Conservation (phyloP, 495 filamentous ascomycete genomes). For the Podospora pseudopauciseta region DNA sequence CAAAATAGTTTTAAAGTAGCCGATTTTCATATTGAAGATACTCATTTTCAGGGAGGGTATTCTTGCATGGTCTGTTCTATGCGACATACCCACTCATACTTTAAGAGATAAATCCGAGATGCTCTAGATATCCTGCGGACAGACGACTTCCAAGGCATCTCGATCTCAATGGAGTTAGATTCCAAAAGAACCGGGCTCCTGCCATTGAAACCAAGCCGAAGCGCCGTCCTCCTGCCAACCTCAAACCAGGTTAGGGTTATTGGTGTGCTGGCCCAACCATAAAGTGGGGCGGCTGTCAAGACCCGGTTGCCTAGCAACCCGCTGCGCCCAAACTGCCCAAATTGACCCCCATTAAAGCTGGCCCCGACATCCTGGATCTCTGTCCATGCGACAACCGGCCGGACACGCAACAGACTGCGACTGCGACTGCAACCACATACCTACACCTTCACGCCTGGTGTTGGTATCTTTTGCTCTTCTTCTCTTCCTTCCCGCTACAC, state of each 20-base stretch:
- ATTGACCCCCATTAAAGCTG: not conserved
- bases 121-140: no score
- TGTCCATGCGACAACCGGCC: not conserved
- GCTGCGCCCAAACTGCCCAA: not conserved
- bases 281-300: not conserved
- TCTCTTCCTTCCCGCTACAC: not conserved
- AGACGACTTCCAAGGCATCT: not conserved
- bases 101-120: no score
- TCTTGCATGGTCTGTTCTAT: no score
- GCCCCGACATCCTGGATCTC: not conserved
- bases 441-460: not conserved
- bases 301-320: not conserved
- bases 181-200: not conserved
- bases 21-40: not conserved
- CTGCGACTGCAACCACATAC: not conserved
- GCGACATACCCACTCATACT: no score
- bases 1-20: no score
- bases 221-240: not conserved
- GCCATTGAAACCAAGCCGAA: not conserved
- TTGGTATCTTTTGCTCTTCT: not conserved
- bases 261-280: not conserved
- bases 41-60: no score
- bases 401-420: conserved; percentile 4
- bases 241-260: not conserved
- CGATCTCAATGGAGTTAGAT: not conserved